Percentiles rank a stretch among this genome's conserved stretches.
Evolutionary conservation across 192 early-diverging fungal species (phyloP).

Genomic region (Chytriomyces confervae): DNA sequence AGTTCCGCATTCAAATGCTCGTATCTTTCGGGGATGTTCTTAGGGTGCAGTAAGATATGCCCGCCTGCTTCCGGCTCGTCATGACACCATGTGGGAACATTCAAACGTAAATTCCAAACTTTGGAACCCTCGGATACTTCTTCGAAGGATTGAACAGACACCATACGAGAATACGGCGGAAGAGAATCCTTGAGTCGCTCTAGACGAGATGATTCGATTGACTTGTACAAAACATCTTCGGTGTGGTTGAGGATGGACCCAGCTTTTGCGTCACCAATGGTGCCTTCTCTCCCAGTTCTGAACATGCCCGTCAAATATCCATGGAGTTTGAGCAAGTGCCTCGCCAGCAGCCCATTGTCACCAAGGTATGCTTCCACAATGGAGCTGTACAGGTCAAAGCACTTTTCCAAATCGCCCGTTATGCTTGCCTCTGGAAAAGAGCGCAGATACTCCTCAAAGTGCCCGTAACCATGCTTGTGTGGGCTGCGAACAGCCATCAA

Average conservation of each 20-base stretch:
- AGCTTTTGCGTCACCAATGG: slow-evolving; percentile 7
- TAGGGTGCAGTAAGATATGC: no score
- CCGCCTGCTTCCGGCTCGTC: background rate
- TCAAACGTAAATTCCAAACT: background rate
- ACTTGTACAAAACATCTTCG: background rate
- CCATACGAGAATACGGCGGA: background rate
- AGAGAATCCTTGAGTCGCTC: background rate
- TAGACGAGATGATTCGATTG: background rate
- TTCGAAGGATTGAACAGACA: background rate
- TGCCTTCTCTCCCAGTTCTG: background rate
- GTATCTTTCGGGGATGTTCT: no score
- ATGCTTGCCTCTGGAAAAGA: background rate
- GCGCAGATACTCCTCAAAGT: background rate
- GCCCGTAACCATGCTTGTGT: no score
- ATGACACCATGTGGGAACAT: background rate
- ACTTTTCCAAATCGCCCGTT: background rate
- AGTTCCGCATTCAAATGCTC: no score
- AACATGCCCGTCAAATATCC: background rate
- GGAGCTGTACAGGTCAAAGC: background rate
- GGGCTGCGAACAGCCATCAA: no score
- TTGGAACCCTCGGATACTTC: background rate
- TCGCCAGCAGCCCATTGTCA: background rate
- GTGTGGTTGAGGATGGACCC: slow-evolving; percentile 1
- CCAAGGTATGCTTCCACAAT: background rate
- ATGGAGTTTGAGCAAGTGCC: background rate